phyloP scores from a whole-genome alignment of 108 stramenopile species.

The Seminavis robusta region DNA sequence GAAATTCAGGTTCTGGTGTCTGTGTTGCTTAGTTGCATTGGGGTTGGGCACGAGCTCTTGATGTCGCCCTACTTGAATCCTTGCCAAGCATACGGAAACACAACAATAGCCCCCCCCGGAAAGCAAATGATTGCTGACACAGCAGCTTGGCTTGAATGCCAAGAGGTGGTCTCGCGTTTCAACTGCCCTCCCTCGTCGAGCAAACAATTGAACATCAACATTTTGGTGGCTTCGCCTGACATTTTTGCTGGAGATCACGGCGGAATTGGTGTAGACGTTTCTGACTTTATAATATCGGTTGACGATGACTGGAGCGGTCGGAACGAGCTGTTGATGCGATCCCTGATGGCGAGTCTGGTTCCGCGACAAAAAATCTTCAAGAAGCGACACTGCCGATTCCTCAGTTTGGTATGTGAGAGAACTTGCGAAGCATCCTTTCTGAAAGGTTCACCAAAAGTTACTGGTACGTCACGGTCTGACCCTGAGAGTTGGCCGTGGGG shows the following conservation, averaged over 20 bases:
- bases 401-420: slow-evolving; percentile 53
- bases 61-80: background rate
- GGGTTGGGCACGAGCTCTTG: slow-evolving; percentile 50
- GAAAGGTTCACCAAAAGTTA: too few relatives aligned
- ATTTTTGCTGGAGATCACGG: slow-evolving; percentile 41
- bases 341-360: slow-evolving; percentile 25
- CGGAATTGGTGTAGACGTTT: slow-evolving; percentile 55
- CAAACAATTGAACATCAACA: slow-evolving; percentile 10
- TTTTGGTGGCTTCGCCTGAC: slow-evolving; percentile 66
- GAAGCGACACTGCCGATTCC: slow-evolving; percentile 28
- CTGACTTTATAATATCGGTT: slow-evolving; percentile 66
- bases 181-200: slow-evolving; percentile 22
- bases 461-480: too few relatives aligned
- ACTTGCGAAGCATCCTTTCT: slow-evolving; percentile 58
- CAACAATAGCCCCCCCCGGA: too few relatives aligned
- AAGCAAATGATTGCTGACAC: too few relatives aligned
- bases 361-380: slow-evolving; percentile 3
- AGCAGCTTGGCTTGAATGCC: slow-evolving; percentile 50
- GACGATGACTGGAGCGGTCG: slow-evolving; percentile 89
- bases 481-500: too few relatives aligned
- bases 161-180: slow-evolving; percentile 45
- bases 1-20: slow-evolving; percentile 52
- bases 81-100: too few relatives aligned
- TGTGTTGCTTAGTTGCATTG: slow-evolving; percentile 59
- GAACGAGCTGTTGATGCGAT: slow-evolving; percentile 29